phyloP scores from a whole-genome alignment of 2,329 filamentous ascomycete genomes.

The Fusarium nelsonii region DNA sequence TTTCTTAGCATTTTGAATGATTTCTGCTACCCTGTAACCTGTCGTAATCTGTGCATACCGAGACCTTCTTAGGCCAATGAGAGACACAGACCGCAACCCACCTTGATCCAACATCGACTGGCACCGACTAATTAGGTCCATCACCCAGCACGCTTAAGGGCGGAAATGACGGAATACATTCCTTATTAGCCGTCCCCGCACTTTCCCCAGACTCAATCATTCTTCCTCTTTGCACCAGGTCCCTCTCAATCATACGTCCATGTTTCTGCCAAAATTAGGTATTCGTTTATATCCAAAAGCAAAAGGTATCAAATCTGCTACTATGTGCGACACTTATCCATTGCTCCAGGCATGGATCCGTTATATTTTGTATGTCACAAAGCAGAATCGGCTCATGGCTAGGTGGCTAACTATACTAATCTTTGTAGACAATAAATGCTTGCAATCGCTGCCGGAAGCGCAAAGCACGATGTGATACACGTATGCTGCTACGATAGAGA shows the following conservation, averaged over 20 bases:
- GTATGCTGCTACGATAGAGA: not conserved
- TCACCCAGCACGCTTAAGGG: not conserved
- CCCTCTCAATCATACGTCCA: not conserved
- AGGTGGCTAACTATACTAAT: not conserved
- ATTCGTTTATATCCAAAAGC: too few species aligned
- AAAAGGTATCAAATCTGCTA: too few species aligned
- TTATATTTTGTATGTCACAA: slow-evolving; percentile 7
- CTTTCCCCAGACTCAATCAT: not conserved
- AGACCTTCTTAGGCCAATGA: too few species aligned
- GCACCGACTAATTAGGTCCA: too few species aligned
- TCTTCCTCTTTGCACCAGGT: not conserved
- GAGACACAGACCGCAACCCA: too few species aligned
- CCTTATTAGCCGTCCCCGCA: slow-evolving; percentile 9
- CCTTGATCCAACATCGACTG: not conserved
- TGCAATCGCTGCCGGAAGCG: slow-evolving; percentile 26
- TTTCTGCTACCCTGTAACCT: too few species aligned
- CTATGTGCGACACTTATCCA: too few species aligned
- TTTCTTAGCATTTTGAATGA: too few species aligned
- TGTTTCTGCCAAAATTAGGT: too few species aligned
- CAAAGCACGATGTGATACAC: slow-evolving; percentile 22
- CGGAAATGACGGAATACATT: slow-evolving; percentile 8
- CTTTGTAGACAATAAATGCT: slow-evolving; percentile 10
- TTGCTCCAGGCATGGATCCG: not conserved
- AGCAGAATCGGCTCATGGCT: too few species aligned
- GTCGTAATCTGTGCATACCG: too few species aligned